A percentile compares a stretch with the other conserved stretches of the same genome.
Evolutionary conservation across 1,139 yeast species (phyloP).

Genomic region (Saccharomycopsis crataegensis): DNA sequence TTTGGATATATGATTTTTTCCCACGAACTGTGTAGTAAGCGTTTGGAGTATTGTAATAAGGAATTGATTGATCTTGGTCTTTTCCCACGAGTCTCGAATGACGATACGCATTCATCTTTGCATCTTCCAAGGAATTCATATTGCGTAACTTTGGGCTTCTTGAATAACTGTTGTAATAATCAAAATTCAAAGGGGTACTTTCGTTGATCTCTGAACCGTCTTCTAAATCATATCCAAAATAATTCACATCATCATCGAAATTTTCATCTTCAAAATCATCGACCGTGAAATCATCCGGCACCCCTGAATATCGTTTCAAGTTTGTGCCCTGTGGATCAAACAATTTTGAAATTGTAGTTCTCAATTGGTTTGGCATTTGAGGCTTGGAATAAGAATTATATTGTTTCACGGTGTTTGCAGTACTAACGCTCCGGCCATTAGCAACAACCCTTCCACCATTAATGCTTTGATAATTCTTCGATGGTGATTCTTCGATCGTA

Average conservation of each 20-base stretch:
- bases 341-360: constrained; percentile 18
- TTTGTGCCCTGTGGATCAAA: constrained; percentile 49
- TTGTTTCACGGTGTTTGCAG: background rate
- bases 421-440: background rate
- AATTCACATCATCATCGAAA: constrained; percentile 24
- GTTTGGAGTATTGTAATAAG: constrained; percentile 1
- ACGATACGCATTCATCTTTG: constrained; percentile 12
- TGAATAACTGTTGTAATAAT: constrained; percentile 20
- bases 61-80: background rate
- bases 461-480: background rate
- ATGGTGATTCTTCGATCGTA: background rate
- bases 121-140: constrained; percentile 22
- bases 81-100: constrained; percentile 6
- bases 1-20: constrained; percentile 4
- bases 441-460: background rate
- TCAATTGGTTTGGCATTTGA: constrained; percentile 6
- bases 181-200: constrained; percentile 16
- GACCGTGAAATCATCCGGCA: constrained; percentile 60
- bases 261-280: constrained; percentile 55
- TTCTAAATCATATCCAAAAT: constrained; percentile 18
- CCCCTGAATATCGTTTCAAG: constrained; percentile 64
- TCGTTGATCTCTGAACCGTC: constrained; percentile 19
- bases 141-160: constrained; percentile 31
- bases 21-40: constrained; percentile 2
- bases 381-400: background rate